Conservation (phyloP, 2,329 filamentous ascomycete species). For the Capronia epimyces region DNA sequence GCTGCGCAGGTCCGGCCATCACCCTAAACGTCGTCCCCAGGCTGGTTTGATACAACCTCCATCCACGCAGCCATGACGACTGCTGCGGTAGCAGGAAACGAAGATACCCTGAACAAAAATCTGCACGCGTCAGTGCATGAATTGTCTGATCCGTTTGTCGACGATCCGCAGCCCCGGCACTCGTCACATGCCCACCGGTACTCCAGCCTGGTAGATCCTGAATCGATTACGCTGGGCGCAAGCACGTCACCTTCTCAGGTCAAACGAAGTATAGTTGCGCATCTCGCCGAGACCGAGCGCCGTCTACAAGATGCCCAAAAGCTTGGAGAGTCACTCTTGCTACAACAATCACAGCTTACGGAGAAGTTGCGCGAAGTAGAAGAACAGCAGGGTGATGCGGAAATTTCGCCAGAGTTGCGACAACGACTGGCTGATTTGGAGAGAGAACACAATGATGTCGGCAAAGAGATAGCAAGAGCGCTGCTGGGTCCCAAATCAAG, state of each 20-base stretch:
- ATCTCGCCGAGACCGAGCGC: conserved; percentile 86
- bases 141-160: conserved; percentile 39
- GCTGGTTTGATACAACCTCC: background rate
- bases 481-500: conserved; percentile 78
- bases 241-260: conserved; percentile 75
- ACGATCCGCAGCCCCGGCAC: conserved; percentile 31
- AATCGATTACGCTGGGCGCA: conserved; percentile 72
- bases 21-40: conserved; percentile 1
- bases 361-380: conserved; percentile 82
- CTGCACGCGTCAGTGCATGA: conserved; percentile 19
- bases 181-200: conserved; percentile 58
- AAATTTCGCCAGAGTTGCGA: conserved; percentile 76
- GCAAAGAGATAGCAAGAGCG: conserved; percentile 79
- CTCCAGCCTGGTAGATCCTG: conserved; percentile 69
- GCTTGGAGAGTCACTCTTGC: conserved; percentile 77
- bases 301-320: conserved; percentile 87
- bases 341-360: conserved; percentile 77
- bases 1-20: conserved; percentile 3
- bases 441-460: conserved; percentile 88
- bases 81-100: conserved; percentile 13
- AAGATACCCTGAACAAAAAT: conserved; percentile 12
- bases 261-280: conserved; percentile 81
- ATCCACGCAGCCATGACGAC: conserved; percentile 16
- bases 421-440: conserved; percentile 81
- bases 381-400: conserved; percentile 65